These are phyloP conservation scores for Discostella stelligera DNA, from an alignment of 352 stramenopile species.

Conservation along the genomic window DNA sequence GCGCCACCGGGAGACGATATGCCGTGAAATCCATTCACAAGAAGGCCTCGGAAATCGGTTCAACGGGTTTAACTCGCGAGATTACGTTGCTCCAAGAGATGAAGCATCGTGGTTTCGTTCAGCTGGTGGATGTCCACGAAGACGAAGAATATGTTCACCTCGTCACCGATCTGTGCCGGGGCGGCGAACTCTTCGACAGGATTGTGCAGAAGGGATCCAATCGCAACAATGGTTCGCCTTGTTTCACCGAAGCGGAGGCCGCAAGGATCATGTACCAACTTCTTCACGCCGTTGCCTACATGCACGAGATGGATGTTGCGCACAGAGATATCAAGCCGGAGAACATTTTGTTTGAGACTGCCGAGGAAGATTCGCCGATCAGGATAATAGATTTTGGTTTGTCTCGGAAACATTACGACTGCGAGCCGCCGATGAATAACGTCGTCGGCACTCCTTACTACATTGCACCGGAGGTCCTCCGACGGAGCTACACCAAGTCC, in stretches of 20 bases:
- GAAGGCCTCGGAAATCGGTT: not conserved
- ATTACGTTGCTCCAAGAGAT: constrained; percentile 50
- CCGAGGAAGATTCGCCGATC: constrained; percentile 88
- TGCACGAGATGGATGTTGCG: constrained; percentile 59
- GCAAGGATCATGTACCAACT: constrained; percentile 85
- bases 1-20: constrained; percentile 82
- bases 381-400: constrained; percentile 93
- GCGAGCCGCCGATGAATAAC: constrained; percentile 20
- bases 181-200: constrained; percentile 90
- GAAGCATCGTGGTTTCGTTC: constrained; percentile 89
- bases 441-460: constrained; percentile 55
- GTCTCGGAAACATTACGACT: constrained; percentile 25
- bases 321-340: constrained; percentile 72
- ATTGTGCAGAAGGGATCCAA: constrained; percentile 81
- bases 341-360: constrained; percentile 88
- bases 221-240: constrained; percentile 43
- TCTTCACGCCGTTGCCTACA: constrained; percentile 90
- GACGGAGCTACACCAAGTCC: constrained; percentile 85
- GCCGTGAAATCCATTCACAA: constrained; percentile 53
- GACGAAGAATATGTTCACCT: constrained; percentile 88
- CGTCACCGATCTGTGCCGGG: constrained; percentile 89
- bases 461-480: constrained; percentile 88
- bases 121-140: constrained; percentile 89
- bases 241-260: constrained; percentile 88
- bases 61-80: constrained; percentile 30